Conservation (phyloP, 345 rosid species). For the Citrus trifoliata region DNA sequence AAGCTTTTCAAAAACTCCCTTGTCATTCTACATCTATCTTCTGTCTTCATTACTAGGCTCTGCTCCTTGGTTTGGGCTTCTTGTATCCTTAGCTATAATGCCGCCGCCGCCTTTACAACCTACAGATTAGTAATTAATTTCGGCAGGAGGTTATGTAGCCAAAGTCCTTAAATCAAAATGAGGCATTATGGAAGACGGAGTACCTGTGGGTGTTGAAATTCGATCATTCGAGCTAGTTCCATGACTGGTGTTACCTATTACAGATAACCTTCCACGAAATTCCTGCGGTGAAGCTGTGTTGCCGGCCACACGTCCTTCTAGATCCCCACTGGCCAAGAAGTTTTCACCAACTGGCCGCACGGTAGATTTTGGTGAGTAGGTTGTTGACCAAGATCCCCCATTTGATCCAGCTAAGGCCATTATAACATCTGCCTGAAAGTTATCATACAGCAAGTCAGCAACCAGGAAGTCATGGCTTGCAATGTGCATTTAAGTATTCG, state of each 20-base stretch:
- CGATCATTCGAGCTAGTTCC: slow-evolving; percentile 37
- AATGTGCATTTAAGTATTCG: background rate
- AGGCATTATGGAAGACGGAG: background rate
- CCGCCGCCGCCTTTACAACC: slow-evolving; percentile 42
- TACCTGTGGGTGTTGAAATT: slow-evolving; percentile 50
- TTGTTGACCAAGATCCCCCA: slow-evolving; percentile 96
- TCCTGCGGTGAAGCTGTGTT: slow-evolving; percentile 37
- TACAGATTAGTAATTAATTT: slow-evolving; percentile 8
- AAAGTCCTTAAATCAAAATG: background rate
- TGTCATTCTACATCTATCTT: slow-evolving; percentile 22
- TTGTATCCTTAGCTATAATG: slow-evolving; percentile 30
- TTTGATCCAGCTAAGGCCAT: slow-evolving; percentile 97
- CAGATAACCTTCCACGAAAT: slow-evolving; percentile 35
- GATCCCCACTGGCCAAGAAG: slow-evolving; percentile 25
- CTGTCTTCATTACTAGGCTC: slow-evolving; percentile 46
- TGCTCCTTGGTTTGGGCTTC: slow-evolving; percentile 40
- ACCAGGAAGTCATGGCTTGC: slow-evolving; percentile 7
- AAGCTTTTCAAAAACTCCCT: slow-evolving; percentile 4
- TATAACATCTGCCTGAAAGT: slow-evolving; percentile 85
- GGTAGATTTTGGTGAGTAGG: slow-evolving; percentile 57
- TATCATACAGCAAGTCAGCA: slow-evolving; percentile 21
- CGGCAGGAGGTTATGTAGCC: background rate
- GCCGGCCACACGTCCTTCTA: slow-evolving; percentile 23
- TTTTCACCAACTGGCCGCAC: slow-evolving; percentile 29
- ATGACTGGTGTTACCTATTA: slow-evolving; percentile 21